Evolutionary conservation across 1,284 basidiomycete species (phyloP), one percentile per base, ranked within the genome.

Genomic region (Lignosus rhinocerotis): DNA sequence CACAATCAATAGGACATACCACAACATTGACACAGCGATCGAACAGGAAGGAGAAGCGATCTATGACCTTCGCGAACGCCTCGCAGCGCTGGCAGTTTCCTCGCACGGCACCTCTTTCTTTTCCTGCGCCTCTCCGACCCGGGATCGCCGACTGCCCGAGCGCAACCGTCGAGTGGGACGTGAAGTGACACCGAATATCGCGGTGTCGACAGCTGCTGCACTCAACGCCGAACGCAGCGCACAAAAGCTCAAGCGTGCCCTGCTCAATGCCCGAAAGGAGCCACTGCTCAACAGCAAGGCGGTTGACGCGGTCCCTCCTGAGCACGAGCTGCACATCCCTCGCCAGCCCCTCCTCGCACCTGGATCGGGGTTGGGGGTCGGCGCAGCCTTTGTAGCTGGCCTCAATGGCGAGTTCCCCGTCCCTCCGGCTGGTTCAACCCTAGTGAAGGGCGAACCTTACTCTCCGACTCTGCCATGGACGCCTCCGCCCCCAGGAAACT

Each of bases 1-100:
- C 67, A 90, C 90, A 0, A 83, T 96, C 66, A 87, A 91, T 61
- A 83, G 93, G 31, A 91, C 92, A 0, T 90, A 88, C 65, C 84
- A 88, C 48, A 95, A 95, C 70, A 92, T 96, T 62, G 88, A 90
- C 50, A 67, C 83, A 19, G 84, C 84, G 0, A 80, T 92, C 53
- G 78, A 81, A 33, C 84, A 87, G 59, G 87, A 91, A 71, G 75
- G 77, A 1, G 73, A 79, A 44, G 85, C 89, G 36, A 75, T 94
- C 32, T 76, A 81, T 25, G 72, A 74, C 2, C 77, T 94, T 19
- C 73, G 81, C 0, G 69, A 78, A 25, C 82, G 88, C 36, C 72
- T 92, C 17, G 74, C 82, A 9, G 80, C 79, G 56, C 72, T 92
- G 38, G 75, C 83, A 49, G 60, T 86, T 14, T 67, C 73, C 9